Conservation (phyloP, 345 rosid genomes). For the Ceriops tagal region DNA sequence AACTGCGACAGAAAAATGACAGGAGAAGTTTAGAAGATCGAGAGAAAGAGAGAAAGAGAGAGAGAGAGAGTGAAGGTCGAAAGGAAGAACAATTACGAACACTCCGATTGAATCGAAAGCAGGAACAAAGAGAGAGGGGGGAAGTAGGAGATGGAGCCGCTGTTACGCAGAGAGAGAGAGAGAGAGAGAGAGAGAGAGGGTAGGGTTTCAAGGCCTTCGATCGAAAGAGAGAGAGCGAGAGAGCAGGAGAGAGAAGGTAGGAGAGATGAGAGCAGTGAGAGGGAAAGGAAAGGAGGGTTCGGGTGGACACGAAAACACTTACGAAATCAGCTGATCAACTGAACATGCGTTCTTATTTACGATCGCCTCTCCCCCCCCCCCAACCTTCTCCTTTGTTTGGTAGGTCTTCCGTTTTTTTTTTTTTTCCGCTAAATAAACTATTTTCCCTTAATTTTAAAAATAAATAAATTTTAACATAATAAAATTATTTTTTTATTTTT, state of each 20-base stretch:
- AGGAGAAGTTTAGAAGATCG: too few relatives aligned
- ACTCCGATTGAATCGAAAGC: too few relatives aligned
- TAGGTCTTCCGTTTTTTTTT: too few relatives aligned
- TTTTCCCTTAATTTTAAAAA: too few relatives aligned
- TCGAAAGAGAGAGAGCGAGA: neutral
- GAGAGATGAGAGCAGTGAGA: neutral
- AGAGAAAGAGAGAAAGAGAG: too few relatives aligned
- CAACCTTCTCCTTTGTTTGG: too few relatives aligned
- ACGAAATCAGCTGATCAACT: neutral
- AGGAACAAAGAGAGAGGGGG: neutral
- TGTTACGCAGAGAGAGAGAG: neutral
- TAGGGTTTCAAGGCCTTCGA: neutral
- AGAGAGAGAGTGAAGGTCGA: too few relatives aligned
- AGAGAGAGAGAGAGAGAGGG: neutral
- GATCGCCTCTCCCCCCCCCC: neutral
- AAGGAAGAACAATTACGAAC: too few relatives aligned
- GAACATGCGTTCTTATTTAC: neutral
- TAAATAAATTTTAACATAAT: too few relatives aligned
- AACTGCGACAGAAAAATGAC: neutral
- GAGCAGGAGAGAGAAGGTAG: neutral
- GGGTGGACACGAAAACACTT: neutral
- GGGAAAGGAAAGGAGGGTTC: neutral
- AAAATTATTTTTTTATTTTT: too few relatives aligned
- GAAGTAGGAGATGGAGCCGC: too few relatives aligned
- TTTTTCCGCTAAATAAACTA: too few relatives aligned